Conservation (phyloP, 768 basidiomycete genomes). For the Psilocybe cubensis region DNA sequence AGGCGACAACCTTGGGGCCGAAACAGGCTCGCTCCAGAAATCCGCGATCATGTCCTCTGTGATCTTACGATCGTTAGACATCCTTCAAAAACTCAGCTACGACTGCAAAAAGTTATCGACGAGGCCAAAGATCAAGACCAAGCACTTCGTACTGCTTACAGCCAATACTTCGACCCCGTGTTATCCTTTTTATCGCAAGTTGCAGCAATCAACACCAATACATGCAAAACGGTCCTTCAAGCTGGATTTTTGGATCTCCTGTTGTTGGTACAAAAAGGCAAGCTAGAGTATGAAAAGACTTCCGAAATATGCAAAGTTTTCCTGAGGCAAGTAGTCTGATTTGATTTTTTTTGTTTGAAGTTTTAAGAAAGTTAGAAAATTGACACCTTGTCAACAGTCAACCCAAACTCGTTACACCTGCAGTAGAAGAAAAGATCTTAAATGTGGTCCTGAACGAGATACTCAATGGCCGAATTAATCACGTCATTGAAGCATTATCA, state of each 20-base stretch:
- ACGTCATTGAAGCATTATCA: not conserved
- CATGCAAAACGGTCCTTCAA: slow-evolving; percentile 6
- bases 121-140: slow-evolving; percentile 5
- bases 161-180: not conserved
- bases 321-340: not conserved
- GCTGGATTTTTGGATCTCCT: slow-evolving; percentile 10
- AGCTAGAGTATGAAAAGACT: not conserved
- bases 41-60: slow-evolving; percentile 2
- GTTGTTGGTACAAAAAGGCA: not conserved
- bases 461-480: not conserved
- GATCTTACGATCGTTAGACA: slow-evolving; percentile 7
- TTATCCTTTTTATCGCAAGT: slow-evolving; percentile 4
- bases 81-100: not conserved
- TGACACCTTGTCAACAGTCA: slow-evolving; percentile 1
- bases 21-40: slow-evolving; percentile 3
- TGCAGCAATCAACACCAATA: not conserved
- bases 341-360: not conserved
- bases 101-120: not conserved
- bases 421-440: slow-evolving; percentile 3
- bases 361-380: no score
- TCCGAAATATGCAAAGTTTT: not conserved
- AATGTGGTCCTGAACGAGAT: slow-evolving; percentile 9
- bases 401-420: slow-evolving; percentile 1
- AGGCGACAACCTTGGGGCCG: slow-evolving; percentile 10
- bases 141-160: not conserved